Percentiles rank a stretch among this genome's conserved stretches.
Evolutionary conservation across 2,329 filamentous ascomycete species (phyloP).

Genomic region (Nigrograna mackinnonii): DNA sequence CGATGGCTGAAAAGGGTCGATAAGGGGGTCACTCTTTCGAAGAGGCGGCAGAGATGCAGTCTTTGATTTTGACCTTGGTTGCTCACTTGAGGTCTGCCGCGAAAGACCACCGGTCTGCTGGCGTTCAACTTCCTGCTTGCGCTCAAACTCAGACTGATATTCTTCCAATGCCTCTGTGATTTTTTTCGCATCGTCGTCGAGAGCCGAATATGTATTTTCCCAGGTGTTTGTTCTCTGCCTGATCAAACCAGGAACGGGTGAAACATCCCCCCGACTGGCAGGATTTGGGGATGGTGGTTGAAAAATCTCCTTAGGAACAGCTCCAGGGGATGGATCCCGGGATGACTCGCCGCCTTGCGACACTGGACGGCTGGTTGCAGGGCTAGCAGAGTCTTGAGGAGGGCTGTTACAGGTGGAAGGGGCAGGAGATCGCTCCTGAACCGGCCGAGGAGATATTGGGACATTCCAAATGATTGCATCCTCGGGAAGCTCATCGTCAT

Average conservation of each 20-base stretch:
- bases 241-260: constrained; percentile 20
- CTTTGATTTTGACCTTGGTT: constrained; percentile 52
- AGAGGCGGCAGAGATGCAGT: constrained; percentile 63
- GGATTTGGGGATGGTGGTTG: constrained; percentile 22
- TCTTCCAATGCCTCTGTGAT: constrained; percentile 81
- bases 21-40: constrained; percentile 77
- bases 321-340: constrained; percentile 11
- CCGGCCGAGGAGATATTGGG: constrained; percentile 69
- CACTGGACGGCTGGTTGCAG: constrained; percentile 16
- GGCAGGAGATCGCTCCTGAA: constrained; percentile 42
- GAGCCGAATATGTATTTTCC: constrained; percentile 69
- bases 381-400: constrained; percentile 25
- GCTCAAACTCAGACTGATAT: constrained; percentile 67
- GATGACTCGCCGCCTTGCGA: constrained; percentile 16
- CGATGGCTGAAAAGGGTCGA: constrained; percentile 80
- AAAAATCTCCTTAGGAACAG: neutral
- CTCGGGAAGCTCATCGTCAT: constrained; percentile 75
- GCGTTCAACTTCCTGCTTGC: constrained; percentile 55
- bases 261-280: constrained; percentile 18
- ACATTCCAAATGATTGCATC: constrained; percentile 81
- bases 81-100: constrained; percentile 31
- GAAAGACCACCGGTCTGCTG: constrained; percentile 47
- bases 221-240: constrained; percentile 72
- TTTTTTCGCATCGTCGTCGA: constrained; percentile 73
- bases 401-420: constrained; percentile 31